Percentiles rank a stretch among this genome's conserved stretches.
Evolutionary conservation across 2,329 filamentous ascomycete genomes (phyloP).

Genomic region (Exophiala dermatitidis): DNA sequence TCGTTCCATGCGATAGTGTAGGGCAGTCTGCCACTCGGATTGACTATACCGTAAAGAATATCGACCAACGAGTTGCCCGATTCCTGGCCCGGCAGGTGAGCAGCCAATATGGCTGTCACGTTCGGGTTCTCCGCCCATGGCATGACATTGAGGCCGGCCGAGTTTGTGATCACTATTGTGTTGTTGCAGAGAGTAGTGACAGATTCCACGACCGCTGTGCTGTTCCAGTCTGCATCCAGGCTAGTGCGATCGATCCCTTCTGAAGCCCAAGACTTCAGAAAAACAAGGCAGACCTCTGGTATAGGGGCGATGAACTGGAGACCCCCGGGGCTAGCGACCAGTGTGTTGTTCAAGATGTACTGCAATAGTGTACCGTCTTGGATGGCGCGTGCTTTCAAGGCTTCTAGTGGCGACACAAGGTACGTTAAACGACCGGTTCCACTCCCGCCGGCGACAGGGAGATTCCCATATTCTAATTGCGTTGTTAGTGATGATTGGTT

Average conservation of each 20-base stretch:
- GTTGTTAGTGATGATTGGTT: conserved; percentile 30
- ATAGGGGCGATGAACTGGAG: conserved; percentile 28
- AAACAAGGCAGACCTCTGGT: conserved; percentile 49
- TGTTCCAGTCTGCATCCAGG: conserved; percentile 40
- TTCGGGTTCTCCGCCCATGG: conserved; percentile 44
- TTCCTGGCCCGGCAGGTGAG: conserved; percentile 75
- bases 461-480: conserved; percentile 18
- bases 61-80: conserved; percentile 72
- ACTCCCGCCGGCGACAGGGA: conserved; percentile 30
- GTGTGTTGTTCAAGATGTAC: conserved; percentile 39
- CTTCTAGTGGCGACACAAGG: conserved; percentile 29
- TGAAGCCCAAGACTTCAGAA: conserved; percentile 50
- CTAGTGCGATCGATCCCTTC: conserved; percentile 40
- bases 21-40: conserved; percentile 67
- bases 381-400: conserved; percentile 27
- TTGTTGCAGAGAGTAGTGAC: conserved; percentile 44
- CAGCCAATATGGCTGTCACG: conserved; percentile 76
- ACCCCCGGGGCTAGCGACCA: conserved; percentile 25
- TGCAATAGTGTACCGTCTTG: conserved; percentile 28
- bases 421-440: conserved; percentile 29
- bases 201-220: conserved; percentile 38
- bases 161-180: conserved; percentile 46
- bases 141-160: conserved; percentile 37
- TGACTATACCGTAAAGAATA: conserved; percentile 73
- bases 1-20: conserved; percentile 70